Base-by-base conservation (phyloP, 2,329 filamentous ascomycete species). In the Aspergillus quadricinctus region DNA sequence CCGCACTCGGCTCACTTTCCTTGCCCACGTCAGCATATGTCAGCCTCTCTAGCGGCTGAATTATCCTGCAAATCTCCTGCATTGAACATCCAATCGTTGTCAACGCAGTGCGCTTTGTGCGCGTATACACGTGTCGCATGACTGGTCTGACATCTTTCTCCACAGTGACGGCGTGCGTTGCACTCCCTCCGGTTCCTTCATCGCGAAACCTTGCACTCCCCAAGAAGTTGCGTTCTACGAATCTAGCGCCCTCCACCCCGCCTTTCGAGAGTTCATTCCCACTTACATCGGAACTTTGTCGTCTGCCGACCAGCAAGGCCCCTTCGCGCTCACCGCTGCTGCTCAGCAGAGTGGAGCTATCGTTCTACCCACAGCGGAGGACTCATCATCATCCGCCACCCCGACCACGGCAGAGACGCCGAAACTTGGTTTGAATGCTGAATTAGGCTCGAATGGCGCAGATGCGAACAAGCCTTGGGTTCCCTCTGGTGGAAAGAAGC, bases 141-240 rank as follows among this genome's bases (percentile, higher is more conserved):
- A 37, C 31, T 35, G 14, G 29, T 10, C 35, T 37, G 43, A 55
- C 28, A 28, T 2, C 55, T 55, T 8, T 8, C 49, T 43, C 50
- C 60, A 48, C 69, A 97, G 92, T 77, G 92, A 95, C 64, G 94
- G 94, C 62, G 93, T 96, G 49, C 84, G 96, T 66, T 92, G 88
- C 70, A 91, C 96, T 69, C 80, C 83, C 54, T 86, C 90, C 53
- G 94, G 94, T 70, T 85, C 88, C 61, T 80, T 97, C 35, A 89
- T 99, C 71, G 90, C 97, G 70, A 99, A 99, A 76, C 94, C 94
- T 19, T 97, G 93, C 74, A 96, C 90, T 0, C 77, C 85, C 60
- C 81, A 86, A 61, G 94, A 99, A 77, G 85, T 97, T 66, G 82
- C 86, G 48, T 99, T 99, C 74, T 99, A 99, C 80, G 85, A 96